phyloP scores from a whole-genome alignment of 78 protist species.

The Dictyostelium purpureum region DNA sequence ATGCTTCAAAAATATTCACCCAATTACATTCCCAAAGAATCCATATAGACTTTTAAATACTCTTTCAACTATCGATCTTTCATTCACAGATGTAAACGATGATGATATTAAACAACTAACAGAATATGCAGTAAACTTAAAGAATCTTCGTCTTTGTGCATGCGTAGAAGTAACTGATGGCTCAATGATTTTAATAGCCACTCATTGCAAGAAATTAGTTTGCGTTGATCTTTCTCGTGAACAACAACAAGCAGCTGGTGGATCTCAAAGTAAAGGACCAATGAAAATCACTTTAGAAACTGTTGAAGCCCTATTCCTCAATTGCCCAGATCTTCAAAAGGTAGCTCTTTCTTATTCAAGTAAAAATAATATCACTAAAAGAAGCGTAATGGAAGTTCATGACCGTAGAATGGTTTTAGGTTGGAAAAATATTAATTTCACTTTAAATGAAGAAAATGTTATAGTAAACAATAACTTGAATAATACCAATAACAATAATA shows the following conservation, averaged over 20 bases:
- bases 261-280: conserved; percentile 60
- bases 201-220: conserved; percentile 59
- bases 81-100: conserved; percentile 59
- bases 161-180: conserved; percentile 68
- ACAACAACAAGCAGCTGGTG: neutral
- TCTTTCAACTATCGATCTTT: conserved; percentile 35
- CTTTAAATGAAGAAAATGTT: conserved; percentile 50
- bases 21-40: conserved; percentile 73
- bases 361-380: conserved; percentile 59
- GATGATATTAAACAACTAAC: conserved; percentile 66
- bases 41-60: conserved; percentile 68
- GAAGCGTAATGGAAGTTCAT: conserved; percentile 63
- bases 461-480: neutral
- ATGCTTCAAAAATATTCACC: conserved; percentile 55
- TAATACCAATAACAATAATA: neutral
- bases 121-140: conserved; percentile 52
- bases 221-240: conserved; percentile 59
- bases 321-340: conserved; percentile 68
- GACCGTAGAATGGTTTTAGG: conserved; percentile 34
- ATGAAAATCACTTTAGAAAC: conserved; percentile 71
- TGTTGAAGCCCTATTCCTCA: conserved; percentile 54
- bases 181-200: conserved; percentile 48
- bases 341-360: conserved; percentile 49
- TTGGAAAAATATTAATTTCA: conserved; percentile 44
- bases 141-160: conserved; percentile 47